These are phyloP conservation scores for peach (Prunus persica) DNA, from an alignment of 306 rosid species.

Conservation along the genomic window DNA sequence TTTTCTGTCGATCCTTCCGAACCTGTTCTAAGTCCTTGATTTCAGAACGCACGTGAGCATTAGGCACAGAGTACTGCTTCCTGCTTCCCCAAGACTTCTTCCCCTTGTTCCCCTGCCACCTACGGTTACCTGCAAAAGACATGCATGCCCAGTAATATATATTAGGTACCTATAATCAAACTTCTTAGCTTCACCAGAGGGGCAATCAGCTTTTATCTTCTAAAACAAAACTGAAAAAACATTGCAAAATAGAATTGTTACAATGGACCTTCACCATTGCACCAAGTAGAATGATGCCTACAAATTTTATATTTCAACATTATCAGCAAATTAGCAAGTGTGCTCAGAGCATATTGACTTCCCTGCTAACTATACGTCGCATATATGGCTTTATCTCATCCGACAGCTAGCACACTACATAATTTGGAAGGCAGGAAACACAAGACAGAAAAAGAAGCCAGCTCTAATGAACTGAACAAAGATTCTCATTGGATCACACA, in stretches of 20 bases:
- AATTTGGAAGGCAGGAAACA: neutral
- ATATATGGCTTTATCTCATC: neutral
- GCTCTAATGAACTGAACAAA: neutral
- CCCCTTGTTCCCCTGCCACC: constrained; percentile 32
- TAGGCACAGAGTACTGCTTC: constrained; percentile 52
- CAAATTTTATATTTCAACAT: neutral
- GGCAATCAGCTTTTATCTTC: neutral
- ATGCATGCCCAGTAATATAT: neutral
- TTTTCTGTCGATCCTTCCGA: constrained; percentile 77
- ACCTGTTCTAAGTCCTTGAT: constrained; percentile 80
- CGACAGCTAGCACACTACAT: neutral
- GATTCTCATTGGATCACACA: neutral
- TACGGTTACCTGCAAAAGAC: constrained; percentile 40
- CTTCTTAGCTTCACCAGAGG: neutral
- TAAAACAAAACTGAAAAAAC: neutral
- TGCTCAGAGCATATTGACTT: too few relatives aligned
- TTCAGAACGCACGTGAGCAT: constrained; percentile 77
- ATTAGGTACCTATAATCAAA: neutral
- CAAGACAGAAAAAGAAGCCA: neutral
- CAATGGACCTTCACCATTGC: neutral
- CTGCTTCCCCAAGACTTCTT: constrained; percentile 41
- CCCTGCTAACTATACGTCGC: too few relatives aligned
- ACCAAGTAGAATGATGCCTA: neutral
- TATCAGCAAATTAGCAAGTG: neutral
- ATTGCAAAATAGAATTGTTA: neutral